phyloP scores from a whole-genome alignment of 2,329 filamentous ascomycete species.

The Fonsecaea monophora region DNA sequence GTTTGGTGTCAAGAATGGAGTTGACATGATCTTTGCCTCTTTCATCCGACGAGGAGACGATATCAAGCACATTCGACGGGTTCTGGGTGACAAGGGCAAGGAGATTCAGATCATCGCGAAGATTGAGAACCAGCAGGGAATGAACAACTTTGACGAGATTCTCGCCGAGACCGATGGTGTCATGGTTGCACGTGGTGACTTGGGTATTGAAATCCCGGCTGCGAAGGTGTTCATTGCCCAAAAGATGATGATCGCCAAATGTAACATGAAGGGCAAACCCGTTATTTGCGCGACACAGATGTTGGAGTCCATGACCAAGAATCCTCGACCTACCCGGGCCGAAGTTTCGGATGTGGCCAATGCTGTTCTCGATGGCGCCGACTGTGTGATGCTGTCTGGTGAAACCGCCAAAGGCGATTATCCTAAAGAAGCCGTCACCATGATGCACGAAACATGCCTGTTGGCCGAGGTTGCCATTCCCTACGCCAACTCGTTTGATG shows the following conservation, averaged over 20 bases:
- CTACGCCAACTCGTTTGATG: slow-evolving; percentile 95
- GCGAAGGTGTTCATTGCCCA: slow-evolving; percentile 98
- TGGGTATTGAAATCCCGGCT: slow-evolving; percentile 98
- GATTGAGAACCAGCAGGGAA: slow-evolving; percentile 99
- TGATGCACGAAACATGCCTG: slow-evolving; percentile 99
- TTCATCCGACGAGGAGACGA: slow-evolving; percentile 96
- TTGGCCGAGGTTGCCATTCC: slow-evolving; percentile 97
- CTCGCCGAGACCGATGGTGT: slow-evolving; percentile 95
- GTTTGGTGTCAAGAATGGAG: slow-evolving; percentile 97
- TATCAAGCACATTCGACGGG: slow-evolving; percentile 87
- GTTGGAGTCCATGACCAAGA: slow-evolving; percentile 99
- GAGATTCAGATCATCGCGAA: slow-evolving; percentile 99
- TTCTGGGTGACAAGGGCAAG: slow-evolving; percentile 89
- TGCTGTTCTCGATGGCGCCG: slow-evolving; percentile 93
- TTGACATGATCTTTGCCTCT: slow-evolving; percentile 98
- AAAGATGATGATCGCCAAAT: slow-evolving; percentile 99
- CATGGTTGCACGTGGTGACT: slow-evolving; percentile 98
- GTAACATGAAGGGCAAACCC: slow-evolving; percentile 98
- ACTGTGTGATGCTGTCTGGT: slow-evolving; percentile 99
- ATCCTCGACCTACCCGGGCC: slow-evolving; percentile 94
- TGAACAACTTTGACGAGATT: slow-evolving; percentile 99
- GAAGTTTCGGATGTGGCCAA: slow-evolving; percentile 99
- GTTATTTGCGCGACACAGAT: slow-evolving; percentile 99
- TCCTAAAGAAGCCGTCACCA: slow-evolving; percentile 85
- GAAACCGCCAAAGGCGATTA: slow-evolving; percentile 99